Evolutionary conservation across 176 grass and related monocot species (phyloP), one percentile per base, ranked within the genome.

Genomic region (Oryza rufipogon): DNA sequence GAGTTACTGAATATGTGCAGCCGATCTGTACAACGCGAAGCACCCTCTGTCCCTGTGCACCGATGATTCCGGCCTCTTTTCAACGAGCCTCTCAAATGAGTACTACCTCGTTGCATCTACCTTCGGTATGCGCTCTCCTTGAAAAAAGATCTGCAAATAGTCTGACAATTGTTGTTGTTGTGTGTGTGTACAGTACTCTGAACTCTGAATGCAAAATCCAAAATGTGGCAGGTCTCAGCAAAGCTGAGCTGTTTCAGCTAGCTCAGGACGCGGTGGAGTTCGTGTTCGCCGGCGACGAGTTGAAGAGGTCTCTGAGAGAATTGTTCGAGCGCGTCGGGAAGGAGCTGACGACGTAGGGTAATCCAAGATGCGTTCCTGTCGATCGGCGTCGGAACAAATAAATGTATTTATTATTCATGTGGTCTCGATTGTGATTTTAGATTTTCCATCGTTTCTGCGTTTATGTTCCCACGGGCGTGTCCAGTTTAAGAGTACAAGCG

Each of bases 1-100:
- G 11, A 47, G 30, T 9, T 78, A 12, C 44, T 87, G 44, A 39
- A 75, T 28, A 38, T 67, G 49, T 92, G 80, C 87, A 98, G 96
- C 71, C 49, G 89, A 98, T 75, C 89, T 98, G 6, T 98, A 95
- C 75, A 95, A 94, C 33, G 65, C 78, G 49, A 79, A 92, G 65
- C 91, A 98, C 84, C 96, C 93, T 20, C 4, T 98, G 44, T 89
- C 89, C 58, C 46, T 98, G 14, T 98, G 96, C 81, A 98, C 96
- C 1, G 93, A 98, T 78, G 96, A 98, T 87, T 83, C 70, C 42
- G 93, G 96, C 8, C 56, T 98, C 30, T 95, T 95, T 56, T 98
- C 93, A 0, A 98, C 96, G 14, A 95, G 82, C 78, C 91, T 95
- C 16, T 95, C 93, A 6, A 93, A 95, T 68, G 96, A 98, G 74